Evolutionary conservation across 78 protist species (phyloP).

Genomic region (Carpediemonas membranifera): DNA sequence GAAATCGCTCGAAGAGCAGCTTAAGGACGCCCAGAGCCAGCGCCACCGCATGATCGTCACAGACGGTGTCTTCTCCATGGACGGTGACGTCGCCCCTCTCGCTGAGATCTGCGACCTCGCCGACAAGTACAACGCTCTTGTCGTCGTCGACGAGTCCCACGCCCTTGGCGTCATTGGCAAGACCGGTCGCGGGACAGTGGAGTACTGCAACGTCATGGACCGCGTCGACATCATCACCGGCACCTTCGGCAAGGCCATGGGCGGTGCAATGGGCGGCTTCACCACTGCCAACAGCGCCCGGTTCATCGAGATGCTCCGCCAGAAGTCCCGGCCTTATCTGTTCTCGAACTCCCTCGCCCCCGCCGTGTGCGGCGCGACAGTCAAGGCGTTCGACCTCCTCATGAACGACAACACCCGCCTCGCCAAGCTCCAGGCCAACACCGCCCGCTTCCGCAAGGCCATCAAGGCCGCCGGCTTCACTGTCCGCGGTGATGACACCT

Average conservation of each 20-base stretch:
- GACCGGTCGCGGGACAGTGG: conserved; percentile 56
- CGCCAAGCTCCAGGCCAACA: conserved; percentile 32
- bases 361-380: conserved; percentile 47
- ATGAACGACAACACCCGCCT: neutral
- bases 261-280: no score
- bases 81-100: conserved; percentile 70
- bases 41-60: conserved; percentile 38
- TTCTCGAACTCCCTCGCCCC: conserved; percentile 65
- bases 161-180: conserved; percentile 59
- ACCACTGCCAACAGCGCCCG: conserved; percentile 42
- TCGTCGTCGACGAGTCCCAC: conserved; percentile 67
- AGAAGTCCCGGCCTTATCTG: conserved; percentile 57
- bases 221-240: conserved; percentile 49
- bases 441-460: conserved; percentile 29
- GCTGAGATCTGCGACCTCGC: conserved; percentile 43
- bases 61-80: conserved; percentile 55
- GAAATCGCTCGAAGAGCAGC: conserved; percentile 37
- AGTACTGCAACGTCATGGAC: conserved; percentile 17
- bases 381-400: conserved; percentile 23
- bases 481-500: conserved; percentile 3
- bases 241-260: conserved; percentile 66
- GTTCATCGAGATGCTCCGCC: conserved; percentile 48
- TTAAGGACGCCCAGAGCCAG: conserved; percentile 24
- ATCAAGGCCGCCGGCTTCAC: conserved; percentile 59
- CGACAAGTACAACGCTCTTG: conserved; percentile 45